Conservation (phyloP, 2,329 filamentous ascomycete species). For the Hypoxylon sp. region DNA sequence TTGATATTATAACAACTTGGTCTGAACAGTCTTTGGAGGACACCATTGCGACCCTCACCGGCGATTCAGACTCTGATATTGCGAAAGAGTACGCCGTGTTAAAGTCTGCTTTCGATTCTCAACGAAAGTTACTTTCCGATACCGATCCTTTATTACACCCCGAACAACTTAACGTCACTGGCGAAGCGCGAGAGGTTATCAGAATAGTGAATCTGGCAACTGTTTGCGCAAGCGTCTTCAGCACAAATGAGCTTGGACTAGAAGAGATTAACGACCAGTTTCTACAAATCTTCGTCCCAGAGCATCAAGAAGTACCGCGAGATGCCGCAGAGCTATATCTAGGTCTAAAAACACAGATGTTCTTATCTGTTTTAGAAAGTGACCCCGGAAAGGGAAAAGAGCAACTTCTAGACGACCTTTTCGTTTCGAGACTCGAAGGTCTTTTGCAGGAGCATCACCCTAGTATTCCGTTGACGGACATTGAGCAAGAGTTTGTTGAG, state of each 20-base stretch:
- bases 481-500: constrained; percentile 43
- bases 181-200: constrained; percentile 43
- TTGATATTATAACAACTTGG: constrained; percentile 46
- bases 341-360: constrained; percentile 47
- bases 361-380: constrained; percentile 44
- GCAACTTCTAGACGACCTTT: constrained; percentile 43
- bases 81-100: constrained; percentile 44
- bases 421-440: constrained; percentile 42
- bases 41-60: constrained; percentile 44
- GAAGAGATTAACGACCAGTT: constrained; percentile 47
- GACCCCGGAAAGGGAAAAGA: constrained; percentile 40
- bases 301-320: constrained; percentile 40
- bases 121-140: constrained; percentile 42
- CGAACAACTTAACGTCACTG: constrained; percentile 40
- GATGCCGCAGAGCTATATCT: constrained; percentile 46
- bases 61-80: constrained; percentile 44
- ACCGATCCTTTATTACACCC: constrained; percentile 40
- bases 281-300: constrained; percentile 44
- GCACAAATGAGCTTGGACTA: constrained; percentile 45
- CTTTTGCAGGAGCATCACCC: constrained; percentile 43
- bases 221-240: constrained; percentile 47
- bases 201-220: constrained; percentile 47
- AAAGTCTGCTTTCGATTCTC: constrained; percentile 42
- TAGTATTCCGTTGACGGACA: constrained; percentile 33
- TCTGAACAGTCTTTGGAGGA: constrained; percentile 49